Percentiles rank a stretch among this genome's conserved stretches.
Evolutionary conservation across 805 yeast species (phyloP).

Genomic region (Monosporozyma aquatica): DNA sequence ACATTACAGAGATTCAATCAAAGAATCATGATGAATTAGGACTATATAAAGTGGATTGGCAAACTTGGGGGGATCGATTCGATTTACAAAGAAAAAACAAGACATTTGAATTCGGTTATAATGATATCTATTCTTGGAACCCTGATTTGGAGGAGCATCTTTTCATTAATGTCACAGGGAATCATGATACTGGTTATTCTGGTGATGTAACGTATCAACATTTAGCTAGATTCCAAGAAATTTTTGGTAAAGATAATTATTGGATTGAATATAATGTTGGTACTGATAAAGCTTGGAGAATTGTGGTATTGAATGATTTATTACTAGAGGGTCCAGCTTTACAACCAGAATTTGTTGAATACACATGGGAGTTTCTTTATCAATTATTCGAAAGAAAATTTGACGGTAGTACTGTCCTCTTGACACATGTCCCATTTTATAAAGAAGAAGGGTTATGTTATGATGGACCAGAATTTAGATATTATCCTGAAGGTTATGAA

Average conservation of each 20-base stretch:
- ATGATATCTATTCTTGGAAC: conserved; percentile 62
- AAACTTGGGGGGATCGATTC: conserved; percentile 20
- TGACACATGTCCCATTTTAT: conserved; percentile 86
- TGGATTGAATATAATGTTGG: conserved; percentile 62
- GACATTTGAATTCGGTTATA: conserved; percentile 41
- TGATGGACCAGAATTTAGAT: conserved; percentile 73
- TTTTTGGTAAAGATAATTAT: conserved; percentile 81
- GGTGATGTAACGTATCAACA: conserved; percentile 94
- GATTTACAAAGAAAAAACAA: conserved; percentile 5
- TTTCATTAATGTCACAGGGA: conserved; percentile 81
- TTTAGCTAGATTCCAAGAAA: conserved; percentile 60
- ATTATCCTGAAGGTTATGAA: conserved; percentile 45
- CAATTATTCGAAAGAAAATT: conserved; percentile 47
- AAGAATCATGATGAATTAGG: conserved; percentile 23
- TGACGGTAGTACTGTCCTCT: conserved; percentile 68
- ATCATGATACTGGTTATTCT: conserved; percentile 91
- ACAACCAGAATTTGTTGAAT: conserved; percentile 57
- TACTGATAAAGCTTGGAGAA: conserved; percentile 67
- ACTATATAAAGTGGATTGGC: conserved; percentile 23
- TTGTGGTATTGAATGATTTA: conserved; percentile 79
- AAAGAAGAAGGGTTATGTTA: conserved; percentile 74
- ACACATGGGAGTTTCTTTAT: conserved; percentile 67
- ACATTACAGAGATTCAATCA: conserved; percentile 38
- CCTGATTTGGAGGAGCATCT: conserved; percentile 45
- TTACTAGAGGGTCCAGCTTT: conserved; percentile 85